phyloP scores from a whole-genome alignment of 2,329 filamentous ascomycete genomes.

The Didymella lethalis region DNA sequence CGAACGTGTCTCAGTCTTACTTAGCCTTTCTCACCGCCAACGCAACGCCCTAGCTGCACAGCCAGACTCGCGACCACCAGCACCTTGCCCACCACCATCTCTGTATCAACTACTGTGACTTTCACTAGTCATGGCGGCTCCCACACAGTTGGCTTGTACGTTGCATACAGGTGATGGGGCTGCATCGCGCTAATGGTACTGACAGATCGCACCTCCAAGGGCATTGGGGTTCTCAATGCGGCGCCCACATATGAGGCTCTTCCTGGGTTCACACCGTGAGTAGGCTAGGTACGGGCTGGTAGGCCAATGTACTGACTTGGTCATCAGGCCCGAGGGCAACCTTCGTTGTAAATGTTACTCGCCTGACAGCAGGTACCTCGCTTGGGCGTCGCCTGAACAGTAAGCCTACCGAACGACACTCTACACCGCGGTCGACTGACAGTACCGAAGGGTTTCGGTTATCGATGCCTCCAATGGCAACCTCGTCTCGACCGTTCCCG shows the following conservation, averaged over 20 bases:
- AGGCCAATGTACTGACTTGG: constrained; percentile 21
- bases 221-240: constrained; percentile 91
- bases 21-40: constrained; percentile 44
- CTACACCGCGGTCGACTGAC: neutral
- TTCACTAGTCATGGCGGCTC: constrained; percentile 92
- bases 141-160: constrained; percentile 90
- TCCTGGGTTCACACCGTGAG: constrained; percentile 73
- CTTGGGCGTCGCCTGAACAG: constrained; percentile 86
- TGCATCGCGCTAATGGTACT: constrained; percentile 23
- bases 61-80: constrained; percentile 46
- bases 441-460: constrained; percentile 72
- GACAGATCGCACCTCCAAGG: constrained; percentile 89
- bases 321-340: constrained; percentile 82
- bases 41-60: constrained; percentile 30
- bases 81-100: constrained; percentile 38
- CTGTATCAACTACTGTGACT: constrained; percentile 69
- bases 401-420: constrained; percentile 46
- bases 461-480: constrained; percentile 81
- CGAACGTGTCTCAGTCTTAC: constrained; percentile 43
- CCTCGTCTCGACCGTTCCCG: constrained; percentile 75
- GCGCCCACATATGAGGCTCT: constrained; percentile 86
- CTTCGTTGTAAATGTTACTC: constrained; percentile 95
- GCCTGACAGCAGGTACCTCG: constrained; percentile 93
- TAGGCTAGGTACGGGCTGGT: constrained; percentile 11
- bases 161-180: constrained; percentile 23